Percentiles rank a stretch among this genome's conserved stretches.
Conservation (phyloP, 2,329 filamentous ascomycete species). For the Neopestalotiopsis sp. region DNA sequence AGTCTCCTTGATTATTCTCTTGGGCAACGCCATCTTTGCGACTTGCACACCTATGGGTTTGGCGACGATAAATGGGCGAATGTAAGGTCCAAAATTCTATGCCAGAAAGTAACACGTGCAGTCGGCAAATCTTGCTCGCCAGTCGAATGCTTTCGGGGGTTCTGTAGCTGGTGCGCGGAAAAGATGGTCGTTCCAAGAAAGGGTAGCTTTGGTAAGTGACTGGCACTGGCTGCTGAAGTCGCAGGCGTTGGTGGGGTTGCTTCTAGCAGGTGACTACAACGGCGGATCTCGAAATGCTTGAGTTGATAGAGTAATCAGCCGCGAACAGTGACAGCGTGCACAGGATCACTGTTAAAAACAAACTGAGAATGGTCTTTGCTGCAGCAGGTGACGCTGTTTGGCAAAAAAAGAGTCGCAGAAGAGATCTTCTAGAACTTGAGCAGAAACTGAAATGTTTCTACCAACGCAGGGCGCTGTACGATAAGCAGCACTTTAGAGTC, state of each 20-base stretch:
- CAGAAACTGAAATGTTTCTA: not conserved
- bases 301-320: not conserved
- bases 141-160: not conserved
- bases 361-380: not conserved
- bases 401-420: not conserved
- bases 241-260: constrained; percentile 4
- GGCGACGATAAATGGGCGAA: constrained; percentile 5
- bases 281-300: not conserved
- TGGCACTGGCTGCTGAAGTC: not conserved
- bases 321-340: not conserved
- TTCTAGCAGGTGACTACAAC: constrained; percentile 5
- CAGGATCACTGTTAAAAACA: not conserved
- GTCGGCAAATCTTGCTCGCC: not conserved
- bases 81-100: not conserved
- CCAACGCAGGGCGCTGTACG: not conserved
- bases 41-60: constrained; percentile 13
- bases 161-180: not conserved
- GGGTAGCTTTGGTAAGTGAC: not conserved
- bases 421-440: not conserved
- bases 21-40: constrained; percentile 75
- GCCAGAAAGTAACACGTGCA: not conserved
- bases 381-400: not conserved
- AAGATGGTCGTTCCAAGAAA: not conserved
- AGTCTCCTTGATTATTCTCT: constrained; percentile 98
- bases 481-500: not conserved